Evolutionary conservation across 306 rosid species (phyloP).

Genomic region (Pyrus communis): DNA sequence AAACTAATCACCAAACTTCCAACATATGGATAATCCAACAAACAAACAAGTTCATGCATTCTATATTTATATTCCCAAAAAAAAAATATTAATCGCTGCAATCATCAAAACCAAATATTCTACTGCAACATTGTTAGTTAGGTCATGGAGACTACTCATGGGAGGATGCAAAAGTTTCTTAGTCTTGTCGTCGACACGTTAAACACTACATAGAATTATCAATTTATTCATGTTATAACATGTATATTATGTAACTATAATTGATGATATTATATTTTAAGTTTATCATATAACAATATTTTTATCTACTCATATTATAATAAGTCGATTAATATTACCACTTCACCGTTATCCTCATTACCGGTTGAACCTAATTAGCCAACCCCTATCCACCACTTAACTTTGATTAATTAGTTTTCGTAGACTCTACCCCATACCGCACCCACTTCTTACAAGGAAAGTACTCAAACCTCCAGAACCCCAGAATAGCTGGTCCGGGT

Average conservation of each 20-base stretch:
- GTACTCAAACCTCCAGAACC: slow-evolving; percentile 20
- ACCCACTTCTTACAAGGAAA: slow-evolving; percentile 24
- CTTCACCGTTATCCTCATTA: no score
- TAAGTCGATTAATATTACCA: no score
- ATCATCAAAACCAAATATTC: slow-evolving; percentile 2
- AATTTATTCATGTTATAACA: no score
- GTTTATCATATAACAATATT: not conserved
- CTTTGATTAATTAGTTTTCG: slow-evolving; percentile 8
- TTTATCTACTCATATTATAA: no score
- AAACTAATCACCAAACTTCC: not conserved
- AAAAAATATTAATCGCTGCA: not conserved
- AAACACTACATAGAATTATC: not conserved
- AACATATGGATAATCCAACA: slow-evolving; percentile 8
- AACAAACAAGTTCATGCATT: slow-evolving; percentile 24
- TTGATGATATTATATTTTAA: not conserved
- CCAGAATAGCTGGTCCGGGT: not conserved
- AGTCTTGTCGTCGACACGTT: not conserved
- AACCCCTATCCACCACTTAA: slow-evolving; percentile 35
- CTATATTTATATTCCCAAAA: slow-evolving; percentile 4
- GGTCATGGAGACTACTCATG: not conserved
- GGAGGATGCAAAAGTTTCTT: not conserved
- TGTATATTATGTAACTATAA: no score
- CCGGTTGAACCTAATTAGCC: slow-evolving; percentile 18
- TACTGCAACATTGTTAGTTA: not conserved
- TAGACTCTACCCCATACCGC: slow-evolving; percentile 35